Conservation (phyloP, 2,329 filamentous ascomycete genomes). For the Cytospora piceicola region DNA sequence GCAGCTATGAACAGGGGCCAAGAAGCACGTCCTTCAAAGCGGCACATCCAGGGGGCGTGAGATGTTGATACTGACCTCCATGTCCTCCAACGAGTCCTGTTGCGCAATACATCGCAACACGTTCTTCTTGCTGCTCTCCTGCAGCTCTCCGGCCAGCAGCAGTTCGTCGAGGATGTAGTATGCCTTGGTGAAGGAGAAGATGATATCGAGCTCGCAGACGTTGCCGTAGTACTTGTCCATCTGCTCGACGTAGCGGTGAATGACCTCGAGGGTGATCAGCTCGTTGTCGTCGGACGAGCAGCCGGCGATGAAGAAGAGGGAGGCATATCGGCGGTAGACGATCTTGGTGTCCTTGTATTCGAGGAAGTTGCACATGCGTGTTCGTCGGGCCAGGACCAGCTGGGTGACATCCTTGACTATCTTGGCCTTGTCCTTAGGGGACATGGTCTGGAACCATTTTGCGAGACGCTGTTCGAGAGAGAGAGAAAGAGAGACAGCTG, state of each 20-base stretch:
- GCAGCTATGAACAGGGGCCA: not conserved
- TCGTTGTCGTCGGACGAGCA: conserved; percentile 98
- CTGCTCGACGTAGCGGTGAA: conserved; percentile 98
- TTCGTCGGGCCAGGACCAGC: conserved; percentile 91
- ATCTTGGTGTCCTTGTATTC: conserved; percentile 99
- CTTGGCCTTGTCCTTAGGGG: conserved; percentile 98
- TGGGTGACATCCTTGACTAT: conserved; percentile 99
- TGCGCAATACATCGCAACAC: conserved; percentile 94
- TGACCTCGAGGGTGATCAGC: conserved; percentile 95
- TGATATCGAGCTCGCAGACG: conserved; percentile 98
- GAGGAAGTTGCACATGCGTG: conserved; percentile 99
- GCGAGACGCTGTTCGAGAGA: conserved; percentile 88
- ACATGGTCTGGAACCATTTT: conserved; percentile 99
- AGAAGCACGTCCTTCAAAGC: conserved; percentile 8
- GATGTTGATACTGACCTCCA: conserved; percentile 78
- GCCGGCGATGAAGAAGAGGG: conserved; percentile 98
- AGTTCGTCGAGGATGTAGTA: conserved; percentile 99
- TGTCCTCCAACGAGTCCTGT: conserved; percentile 96
- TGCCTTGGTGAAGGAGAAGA: conserved; percentile 99
- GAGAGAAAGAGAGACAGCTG: conserved; percentile 18
- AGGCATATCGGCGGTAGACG: conserved; percentile 97
- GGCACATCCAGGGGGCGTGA: conserved; percentile 2
- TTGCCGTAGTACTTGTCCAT: conserved; percentile 99
- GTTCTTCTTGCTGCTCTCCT: conserved; percentile 99
- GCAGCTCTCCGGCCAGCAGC: conserved; percentile 91